Evolutionary conservation across 345 rosid genomes (phyloP), one percentile per base, ranked within the genome.

Genomic region (Schrenkiella parvula): DNA sequence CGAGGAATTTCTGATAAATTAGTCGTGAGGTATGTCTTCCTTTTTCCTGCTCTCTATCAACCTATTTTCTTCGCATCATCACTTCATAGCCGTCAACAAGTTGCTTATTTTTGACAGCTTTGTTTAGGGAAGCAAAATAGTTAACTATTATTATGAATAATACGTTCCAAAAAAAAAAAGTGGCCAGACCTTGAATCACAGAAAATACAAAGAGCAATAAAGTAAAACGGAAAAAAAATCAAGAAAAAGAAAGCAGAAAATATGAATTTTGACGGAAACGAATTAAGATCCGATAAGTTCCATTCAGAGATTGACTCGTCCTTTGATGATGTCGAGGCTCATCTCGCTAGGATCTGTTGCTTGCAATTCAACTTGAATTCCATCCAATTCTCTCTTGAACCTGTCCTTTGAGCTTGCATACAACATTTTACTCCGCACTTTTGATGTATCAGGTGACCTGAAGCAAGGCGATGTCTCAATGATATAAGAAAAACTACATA

Each of bases 291-390:
- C 0, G 23, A 58, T n/a, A 46, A 18, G 71, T 26, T 38, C 25
- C 26, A 59, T 32, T 70, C 58, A 77, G 68, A 77, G 76, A 58
- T 71, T 63, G 68, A 88, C 87, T 69, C 95, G 80, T 3, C 54
- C 80, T 77, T 80, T 81, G 63, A 89, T 79, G 75, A 89, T 78
- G 64, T 87, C 90, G 48, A 89, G 59, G 78, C 86, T 87, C 92
- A 87, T 87, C 81, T 89, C 89, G 41, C 85, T 85, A 29, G 92
- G 86, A 68, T 89, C 95, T 5, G 95, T 89, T 31, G 88, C 95
- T 56, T 87, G 91, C 76, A 88, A 59, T 71, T 88, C 90, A 31
- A 88, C 86, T 58, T 88, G 93, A 78, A 88, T 76, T 6, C 91
- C 93, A 68, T 88, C 91, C 74, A 88, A 60, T 77, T 88, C 91